Evolutionary conservation across 2,329 filamentous ascomycete genomes (phyloP), one percentile per base, ranked within the genome.

Genomic region (Fusarium sterilihyphosum): DNA sequence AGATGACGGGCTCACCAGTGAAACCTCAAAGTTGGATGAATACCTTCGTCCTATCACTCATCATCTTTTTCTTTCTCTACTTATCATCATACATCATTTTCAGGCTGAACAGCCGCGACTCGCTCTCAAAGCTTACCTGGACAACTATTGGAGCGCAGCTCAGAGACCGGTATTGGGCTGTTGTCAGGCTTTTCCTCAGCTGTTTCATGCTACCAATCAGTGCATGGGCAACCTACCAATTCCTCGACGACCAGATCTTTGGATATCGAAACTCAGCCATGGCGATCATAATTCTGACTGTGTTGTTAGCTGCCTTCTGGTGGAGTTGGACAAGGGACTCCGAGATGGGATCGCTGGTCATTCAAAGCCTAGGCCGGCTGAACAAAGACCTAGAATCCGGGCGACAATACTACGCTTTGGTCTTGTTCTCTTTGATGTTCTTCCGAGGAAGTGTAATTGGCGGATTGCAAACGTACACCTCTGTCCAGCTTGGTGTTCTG

Each of bases 161-260:
- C 24, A 74, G 60, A 41, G 87, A 53, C 44, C 67, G 12, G 10
- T 69, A 37, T 12, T 75, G 89, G 75, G 88, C 88, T 72, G 82
- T 90, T 37, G 84, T 94, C 67, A 89, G 93, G 47, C 86, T 94
- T 67, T 87, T 93, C 22, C 92, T 93, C 84, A 94, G 93, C 80
- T 95, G 91, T 82, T 92, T 95, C 77, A 86, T 94, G 58, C 82
- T 95, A 10, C 93, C 93, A 0, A 87, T 94, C 47, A 87, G 94
- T 22, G 87, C 92, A 0, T 82, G 94, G 54, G 93, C 92, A 13
- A 88, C 93, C 73, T 95, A 93, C 78, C 93, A 95, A 78, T 85
- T 95, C 53, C 62, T 67, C 1, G 61, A 76, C 9, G 76, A 70
- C 4, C 33, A 50, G 1, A 35, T 64, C 0, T 41, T 77, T 1